Evolutionary conservation across 495 filamentous ascomycete species (phyloP), one percentile per base, ranked within the genome.

Genomic region (Pyrenula aspistea): DNA sequence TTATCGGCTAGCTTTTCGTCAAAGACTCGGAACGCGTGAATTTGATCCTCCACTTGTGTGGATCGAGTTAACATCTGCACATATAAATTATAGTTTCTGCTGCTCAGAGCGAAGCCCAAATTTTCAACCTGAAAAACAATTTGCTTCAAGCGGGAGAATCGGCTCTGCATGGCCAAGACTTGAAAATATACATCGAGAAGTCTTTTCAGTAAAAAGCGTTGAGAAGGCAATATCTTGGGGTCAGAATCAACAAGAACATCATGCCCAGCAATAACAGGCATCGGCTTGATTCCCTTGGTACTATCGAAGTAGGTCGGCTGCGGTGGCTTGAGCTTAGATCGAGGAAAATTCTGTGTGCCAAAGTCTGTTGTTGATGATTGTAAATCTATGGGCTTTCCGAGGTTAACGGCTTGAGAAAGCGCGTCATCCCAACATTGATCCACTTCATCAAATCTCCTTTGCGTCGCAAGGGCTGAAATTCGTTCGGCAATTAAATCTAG

Each of bases 51-150:
- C 11, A 51, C 51, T 8, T 61, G 53, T 2, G 68, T 64, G 1
- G 76, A 81, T 24, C 62, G 63, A 0, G 77, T 71, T 53, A 83
- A 71, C 56, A 73, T 60, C 56, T 77, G 71, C 20, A 83, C 65
- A 49, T 77, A 75, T 15, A 66, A 72, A 24, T 73, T 73, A 73
- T 79, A 81, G 47, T 80, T 81, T 49, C 63, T 69, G 54, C 65
- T 71, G 60, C 85, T 82, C 53, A 95, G 61, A 23, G 71, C 65
- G 66, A 89, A 96, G 19, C 91, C 91, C 25, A 71, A 74, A 2
- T 60, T 58, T 11, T 77, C 65, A 20, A 91, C 68, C 0, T 78
- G 59, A 0, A 69, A 57, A 22, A 92, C 65, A 2, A 80, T 67
- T 1, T 65, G 51, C 2, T 73, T 62, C 21, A 89, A 69, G 49